A percentile compares a stretch with the other conserved stretches of the same genome.
These are phyloP conservation scores for Calycina herbarum DNA, from an alignment of 2,329 filamentous ascomycete species.

Conservation along the genomic window DNA sequence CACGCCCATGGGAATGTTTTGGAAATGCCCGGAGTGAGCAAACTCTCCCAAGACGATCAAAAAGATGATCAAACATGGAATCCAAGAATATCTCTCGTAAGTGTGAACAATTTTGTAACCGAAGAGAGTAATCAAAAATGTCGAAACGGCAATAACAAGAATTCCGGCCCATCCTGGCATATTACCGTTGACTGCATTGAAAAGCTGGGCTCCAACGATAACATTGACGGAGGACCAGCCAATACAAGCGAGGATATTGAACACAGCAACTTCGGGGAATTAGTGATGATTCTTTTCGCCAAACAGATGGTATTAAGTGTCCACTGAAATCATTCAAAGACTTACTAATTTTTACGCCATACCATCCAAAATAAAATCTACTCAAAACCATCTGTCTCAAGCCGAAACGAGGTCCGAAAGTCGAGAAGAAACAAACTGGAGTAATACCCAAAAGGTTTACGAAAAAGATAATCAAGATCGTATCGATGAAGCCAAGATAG, in stretches of 20 bases:
- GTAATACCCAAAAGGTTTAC: constrained; percentile 73
- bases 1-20: constrained; percentile 56
- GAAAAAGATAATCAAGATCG: constrained; percentile 70
- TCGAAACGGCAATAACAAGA: constrained; percentile 68
- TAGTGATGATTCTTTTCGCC: constrained; percentile 1
- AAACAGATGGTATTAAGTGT: too few relatives aligned
- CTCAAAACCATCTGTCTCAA: constrained; percentile 80
- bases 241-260: constrained; percentile 69
- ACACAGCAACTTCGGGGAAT: constrained; percentile 56
- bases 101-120: constrained; percentile 74
- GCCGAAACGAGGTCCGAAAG: constrained; percentile 72
- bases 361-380: constrained; percentile 74
- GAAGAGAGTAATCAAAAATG: constrained; percentile 70
- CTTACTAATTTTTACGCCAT: constrained; percentile 66
- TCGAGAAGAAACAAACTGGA: constrained; percentile 75
- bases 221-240: constrained; percentile 78
- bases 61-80: constrained; percentile 72
- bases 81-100: constrained; percentile 76
- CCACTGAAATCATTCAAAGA: constrained; percentile 18
- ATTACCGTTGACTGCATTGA: constrained; percentile 68
- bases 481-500: constrained; percentile 70
- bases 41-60: constrained; percentile 69
- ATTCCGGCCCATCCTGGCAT: constrained; percentile 76
- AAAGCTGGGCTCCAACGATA: constrained; percentile 76
- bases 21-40: constrained; percentile 65